A percentile compares a stretch with the other conserved stretches of the same genome.
phyloP scores from a whole-genome alignment of 1,284 basidiomycete genomes.

The Limonomyces culmigenus region DNA sequence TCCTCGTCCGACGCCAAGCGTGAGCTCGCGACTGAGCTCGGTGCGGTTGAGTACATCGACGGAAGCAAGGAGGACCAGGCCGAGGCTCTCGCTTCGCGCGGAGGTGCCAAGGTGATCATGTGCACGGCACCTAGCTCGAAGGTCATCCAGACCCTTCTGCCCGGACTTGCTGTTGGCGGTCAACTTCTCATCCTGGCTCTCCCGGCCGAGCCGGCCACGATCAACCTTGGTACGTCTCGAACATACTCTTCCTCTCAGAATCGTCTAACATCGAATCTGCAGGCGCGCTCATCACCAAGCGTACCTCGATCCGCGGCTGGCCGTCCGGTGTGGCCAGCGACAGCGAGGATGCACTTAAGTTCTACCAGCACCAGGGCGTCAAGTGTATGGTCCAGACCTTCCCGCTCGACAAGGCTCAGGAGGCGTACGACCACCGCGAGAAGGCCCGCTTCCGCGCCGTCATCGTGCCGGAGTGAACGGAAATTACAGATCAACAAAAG shows the following conservation, averaged over 20 bases:
- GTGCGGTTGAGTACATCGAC: constrained; percentile 10
- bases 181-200: constrained; percentile 13
- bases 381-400: constrained; percentile 11
- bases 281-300: constrained; percentile 10
- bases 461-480: no score
- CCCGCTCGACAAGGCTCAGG: constrained; percentile 12
- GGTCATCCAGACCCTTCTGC: constrained; percentile 13
- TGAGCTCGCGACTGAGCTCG: constrained; percentile 8
- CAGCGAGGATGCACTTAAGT: constrained; percentile 10
- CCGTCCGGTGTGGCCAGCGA: constrained; percentile 11
- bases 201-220: constrained; percentile 6
- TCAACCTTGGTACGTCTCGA: constrained; percentile 7
- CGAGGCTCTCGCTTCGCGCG: constrained; percentile 18
- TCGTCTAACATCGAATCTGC: neutral
- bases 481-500: no score
- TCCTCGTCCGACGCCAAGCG: constrained; percentile 8
- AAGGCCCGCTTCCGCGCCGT: constrained; percentile 14
- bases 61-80: constrained; percentile 7
- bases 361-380: constrained; percentile 9
- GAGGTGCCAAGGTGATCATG: constrained; percentile 17
- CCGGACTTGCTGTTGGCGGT: constrained; percentile 16
- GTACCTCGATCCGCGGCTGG: constrained; percentile 11
- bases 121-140: constrained; percentile 16
- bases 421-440: constrained; percentile 10
- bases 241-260: no score